phyloP scores from a whole-genome alignment of 306 rosid genomes.

The Castanopsis chinensis region DNA sequence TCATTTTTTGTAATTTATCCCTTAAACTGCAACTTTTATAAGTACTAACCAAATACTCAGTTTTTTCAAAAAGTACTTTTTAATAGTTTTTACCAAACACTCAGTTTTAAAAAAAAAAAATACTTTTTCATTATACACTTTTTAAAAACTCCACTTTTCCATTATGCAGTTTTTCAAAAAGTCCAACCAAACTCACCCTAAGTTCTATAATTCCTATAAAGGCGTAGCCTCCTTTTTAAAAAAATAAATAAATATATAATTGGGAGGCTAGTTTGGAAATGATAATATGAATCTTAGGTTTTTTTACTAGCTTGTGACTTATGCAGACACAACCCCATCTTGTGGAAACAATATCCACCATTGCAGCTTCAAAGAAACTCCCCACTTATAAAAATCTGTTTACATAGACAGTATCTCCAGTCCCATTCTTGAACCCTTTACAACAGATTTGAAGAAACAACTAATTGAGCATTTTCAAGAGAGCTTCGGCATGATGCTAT shows the following conservation, averaged over 20 bases:
- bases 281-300: neutral
- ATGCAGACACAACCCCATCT: conserved; percentile 40
- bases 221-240: neutral
- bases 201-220: neutral
- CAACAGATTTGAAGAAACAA: conserved; percentile 27
- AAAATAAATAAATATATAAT: too few relatives aligned
- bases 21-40: too few relatives aligned
- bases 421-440: neutral
- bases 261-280: neutral
- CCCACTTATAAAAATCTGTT: neutral
- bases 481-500: conserved; percentile 8
- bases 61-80: too few relatives aligned
- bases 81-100: too few relatives aligned
- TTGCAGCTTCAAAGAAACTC: neutral
- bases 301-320: neutral
- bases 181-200: too few relatives aligned
- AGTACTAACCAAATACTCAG: too few relatives aligned
- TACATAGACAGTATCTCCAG: neutral
- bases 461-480: conserved; percentile 45
- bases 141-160: too few relatives aligned
- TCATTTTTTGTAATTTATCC: too few relatives aligned
- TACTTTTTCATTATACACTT: too few relatives aligned
- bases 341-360: conserved; percentile 4
- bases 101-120: too few relatives aligned
- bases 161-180: too few relatives aligned